Percentiles rank a stretch among this genome's conserved stretches.
Evolutionary conservation across 331 rosid species (phyloP).

Genomic region (Cucumis variabilis): DNA sequence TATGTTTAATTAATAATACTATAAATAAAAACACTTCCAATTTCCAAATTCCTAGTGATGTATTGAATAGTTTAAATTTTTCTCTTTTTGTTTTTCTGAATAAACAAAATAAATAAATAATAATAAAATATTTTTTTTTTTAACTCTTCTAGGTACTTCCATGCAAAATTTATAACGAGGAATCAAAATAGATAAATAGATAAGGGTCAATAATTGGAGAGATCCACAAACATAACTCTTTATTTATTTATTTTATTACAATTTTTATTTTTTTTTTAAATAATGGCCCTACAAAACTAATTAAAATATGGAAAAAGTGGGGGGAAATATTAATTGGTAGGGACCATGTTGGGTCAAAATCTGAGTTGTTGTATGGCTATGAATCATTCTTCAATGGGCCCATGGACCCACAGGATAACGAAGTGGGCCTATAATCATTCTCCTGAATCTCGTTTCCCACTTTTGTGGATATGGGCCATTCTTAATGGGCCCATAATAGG

Average conservation of each 20-base stretch:
- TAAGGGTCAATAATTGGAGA: neutral
- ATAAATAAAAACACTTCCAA: too few species aligned
- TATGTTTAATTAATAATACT: too few species aligned
- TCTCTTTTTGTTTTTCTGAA: too few species aligned
- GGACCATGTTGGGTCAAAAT: conserved; percentile 20
- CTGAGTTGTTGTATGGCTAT: conserved; percentile 2
- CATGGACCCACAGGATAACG: neutral
- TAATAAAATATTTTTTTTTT: neutral
- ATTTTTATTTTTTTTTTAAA: too few species aligned
- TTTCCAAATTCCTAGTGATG: too few species aligned
- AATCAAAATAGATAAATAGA: neutral
- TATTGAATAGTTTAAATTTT: too few species aligned
- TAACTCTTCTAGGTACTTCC: neutral
- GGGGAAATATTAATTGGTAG: neutral
- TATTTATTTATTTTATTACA: neutral
- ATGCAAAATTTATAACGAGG: neutral
- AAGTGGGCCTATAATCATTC: conserved; percentile 6
- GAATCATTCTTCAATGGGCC: neutral
- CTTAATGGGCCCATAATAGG: conserved; percentile 1
- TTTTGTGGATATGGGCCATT: conserved; percentile 28
- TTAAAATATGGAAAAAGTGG: neutral
- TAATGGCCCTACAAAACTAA: conserved; percentile 18
- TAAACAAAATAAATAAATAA: too few species aligned
- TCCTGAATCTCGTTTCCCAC: neutral
- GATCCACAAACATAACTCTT: neutral